Evolutionary conservation across 306 rosid species (phyloP).

Genomic region (Cyamopsis tetragonoloba): DNA sequence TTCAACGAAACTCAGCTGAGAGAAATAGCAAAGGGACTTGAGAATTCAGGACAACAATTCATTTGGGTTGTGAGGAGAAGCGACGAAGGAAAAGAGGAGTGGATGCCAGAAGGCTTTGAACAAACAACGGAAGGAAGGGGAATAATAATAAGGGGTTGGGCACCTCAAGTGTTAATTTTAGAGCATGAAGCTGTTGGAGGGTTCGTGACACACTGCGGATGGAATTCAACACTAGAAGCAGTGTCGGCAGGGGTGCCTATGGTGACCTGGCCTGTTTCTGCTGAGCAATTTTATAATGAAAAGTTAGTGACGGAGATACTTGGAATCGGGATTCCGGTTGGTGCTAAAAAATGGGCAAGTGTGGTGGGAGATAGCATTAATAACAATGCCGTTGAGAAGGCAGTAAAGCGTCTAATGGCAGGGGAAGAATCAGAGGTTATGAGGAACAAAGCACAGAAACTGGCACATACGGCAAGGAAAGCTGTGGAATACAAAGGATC

Average conservation of each 20-base stretch:
- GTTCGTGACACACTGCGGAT: conserved; percentile 65
- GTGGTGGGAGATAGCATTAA: background rate
- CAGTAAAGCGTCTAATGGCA: background rate
- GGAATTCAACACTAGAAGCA: conserved; percentile 34
- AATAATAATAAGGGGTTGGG: conserved; percentile 21
- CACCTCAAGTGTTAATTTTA: conserved; percentile 44
- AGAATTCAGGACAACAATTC: conserved; percentile 18
- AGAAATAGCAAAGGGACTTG: conserved; percentile 31
- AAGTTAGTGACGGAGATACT: background rate
- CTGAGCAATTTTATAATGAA: conserved; percentile 19
- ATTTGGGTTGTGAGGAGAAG: conserved; percentile 27
- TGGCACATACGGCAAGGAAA: background rate
- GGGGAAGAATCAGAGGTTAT: background rate
- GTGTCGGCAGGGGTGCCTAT: background rate
- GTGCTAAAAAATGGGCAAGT: background rate
- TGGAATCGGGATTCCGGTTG: conserved; percentile 27
- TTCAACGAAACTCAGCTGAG: background rate
- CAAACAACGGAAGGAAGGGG: background rate
- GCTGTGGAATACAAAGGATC: background rate
- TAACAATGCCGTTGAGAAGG: background rate
- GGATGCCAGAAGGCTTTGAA: conserved; percentile 5
- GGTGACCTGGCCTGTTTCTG: conserved; percentile 17
- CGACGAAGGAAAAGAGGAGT: background rate
- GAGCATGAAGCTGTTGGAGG: conserved; percentile 49
- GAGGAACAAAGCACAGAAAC: background rate